These are phyloP conservation scores for Sechiopsis laciniata DNA, from an alignment of 306 rosid genomes.

Conservation along the genomic window DNA sequence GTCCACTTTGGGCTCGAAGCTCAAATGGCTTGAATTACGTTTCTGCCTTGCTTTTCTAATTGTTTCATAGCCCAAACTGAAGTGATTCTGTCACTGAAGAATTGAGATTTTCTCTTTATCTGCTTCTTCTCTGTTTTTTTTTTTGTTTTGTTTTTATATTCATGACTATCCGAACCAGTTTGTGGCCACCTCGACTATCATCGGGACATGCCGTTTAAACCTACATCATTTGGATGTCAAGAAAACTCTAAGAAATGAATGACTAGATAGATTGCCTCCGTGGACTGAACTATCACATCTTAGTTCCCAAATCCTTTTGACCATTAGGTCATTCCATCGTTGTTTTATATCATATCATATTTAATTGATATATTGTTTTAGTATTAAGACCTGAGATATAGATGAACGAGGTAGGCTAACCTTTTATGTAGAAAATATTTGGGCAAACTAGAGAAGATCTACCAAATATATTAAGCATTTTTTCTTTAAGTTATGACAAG, in stretches of 20 bases:
- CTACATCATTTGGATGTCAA: no score
- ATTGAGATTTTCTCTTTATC: background rate
- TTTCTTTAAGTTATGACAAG: no score
- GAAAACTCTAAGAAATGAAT: no score
- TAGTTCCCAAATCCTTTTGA: no score
- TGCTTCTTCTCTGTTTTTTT: background rate
- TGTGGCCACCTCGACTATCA: no score
- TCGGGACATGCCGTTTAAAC: no score
- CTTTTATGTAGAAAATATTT: background rate
- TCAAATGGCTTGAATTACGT: background rate
- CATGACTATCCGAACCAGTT: no score
- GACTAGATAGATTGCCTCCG: no score
- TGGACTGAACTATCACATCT: no score
- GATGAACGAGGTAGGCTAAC: background rate
- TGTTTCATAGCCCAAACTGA: background rate
- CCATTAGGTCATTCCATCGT: no score
- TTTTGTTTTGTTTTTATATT: no score
- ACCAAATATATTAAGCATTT: background rate
- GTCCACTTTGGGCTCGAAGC: background rate
- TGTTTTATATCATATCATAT: no score
- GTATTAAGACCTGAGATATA: background rate
- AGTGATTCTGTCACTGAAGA: background rate
- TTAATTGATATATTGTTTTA: background rate
- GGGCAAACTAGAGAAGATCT: background rate
- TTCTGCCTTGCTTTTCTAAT: constrained; percentile 3